These are phyloP conservation scores for Trametopsis cervina DNA, from an alignment of 768 basidiomycete genomes.

Conservation along the genomic window DNA sequence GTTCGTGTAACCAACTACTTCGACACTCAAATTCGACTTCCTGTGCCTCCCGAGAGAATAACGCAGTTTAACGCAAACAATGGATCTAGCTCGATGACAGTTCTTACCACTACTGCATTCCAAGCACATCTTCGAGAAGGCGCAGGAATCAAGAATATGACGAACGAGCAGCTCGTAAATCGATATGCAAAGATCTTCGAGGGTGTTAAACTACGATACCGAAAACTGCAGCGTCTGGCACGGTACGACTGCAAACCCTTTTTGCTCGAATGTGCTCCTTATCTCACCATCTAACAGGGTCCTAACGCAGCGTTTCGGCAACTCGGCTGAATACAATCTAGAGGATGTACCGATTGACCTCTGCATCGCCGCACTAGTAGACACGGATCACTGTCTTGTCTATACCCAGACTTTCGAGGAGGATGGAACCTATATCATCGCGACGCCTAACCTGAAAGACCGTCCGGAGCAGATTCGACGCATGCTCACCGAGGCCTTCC, in stretches of 20 bases:
- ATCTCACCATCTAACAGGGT: constrained; percentile 32
- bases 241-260: constrained; percentile 40
- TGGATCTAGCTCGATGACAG: background rate
- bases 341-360: constrained; percentile 66
- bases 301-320: constrained; percentile 82
- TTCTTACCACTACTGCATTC: constrained; percentile 22
- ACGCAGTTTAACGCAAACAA: background rate
- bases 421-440: constrained; percentile 90
- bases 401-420: constrained; percentile 84
- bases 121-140: constrained; percentile 28
- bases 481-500: constrained; percentile 81
- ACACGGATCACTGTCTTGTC: constrained; percentile 88
- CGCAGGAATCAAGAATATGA: constrained; percentile 46
- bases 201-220: constrained; percentile 82
- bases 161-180: constrained; percentile 69
- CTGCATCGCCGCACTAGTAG: constrained; percentile 75
- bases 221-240: constrained; percentile 91
- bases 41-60: constrained; percentile 28
- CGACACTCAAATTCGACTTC: constrained; percentile 85
- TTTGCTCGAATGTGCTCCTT: background rate
- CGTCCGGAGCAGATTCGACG: constrained; percentile 70
- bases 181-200: constrained; percentile 96
- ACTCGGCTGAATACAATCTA: constrained; percentile 85
- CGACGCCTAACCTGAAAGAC: constrained; percentile 67
- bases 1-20: constrained; percentile 91